phyloP scores from a whole-genome alignment of 148 eudicot genomes.

The Cornus controversa region DNA sequence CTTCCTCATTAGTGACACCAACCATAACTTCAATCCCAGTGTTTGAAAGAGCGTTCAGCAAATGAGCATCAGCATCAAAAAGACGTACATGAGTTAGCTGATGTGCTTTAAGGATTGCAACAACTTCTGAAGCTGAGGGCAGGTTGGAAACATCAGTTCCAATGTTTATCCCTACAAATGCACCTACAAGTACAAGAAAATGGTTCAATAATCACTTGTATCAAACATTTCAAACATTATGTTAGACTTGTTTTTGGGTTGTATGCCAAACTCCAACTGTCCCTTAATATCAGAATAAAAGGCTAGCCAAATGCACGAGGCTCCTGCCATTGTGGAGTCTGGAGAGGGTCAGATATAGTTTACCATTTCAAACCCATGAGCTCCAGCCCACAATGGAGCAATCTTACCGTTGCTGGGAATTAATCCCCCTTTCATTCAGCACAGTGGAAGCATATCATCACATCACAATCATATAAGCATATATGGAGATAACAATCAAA shows the following conservation, averaged over 20 bases:
- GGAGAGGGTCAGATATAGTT: no score
- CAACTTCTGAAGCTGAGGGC: conserved; percentile 63
- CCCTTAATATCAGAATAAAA: not conserved
- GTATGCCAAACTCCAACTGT: not conserved
- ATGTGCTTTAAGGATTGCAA: conserved; percentile 53
- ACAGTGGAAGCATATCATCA: no score
- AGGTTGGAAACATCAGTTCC: conserved; percentile 65
- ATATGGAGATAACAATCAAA: no score
- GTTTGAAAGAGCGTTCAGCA: conserved; percentile 71
- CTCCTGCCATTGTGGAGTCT: no score
- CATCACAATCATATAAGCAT: no score
- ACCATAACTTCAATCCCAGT: conserved; percentile 85
- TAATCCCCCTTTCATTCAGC: no score
- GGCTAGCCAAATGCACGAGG: not conserved
- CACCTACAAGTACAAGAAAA: conserved; percentile 38
- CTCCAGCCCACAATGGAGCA: no score
- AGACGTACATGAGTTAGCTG: conserved; percentile 83
- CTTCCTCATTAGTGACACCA: conserved; percentile 68
- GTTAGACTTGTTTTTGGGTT: not conserved
- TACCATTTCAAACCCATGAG: no score
- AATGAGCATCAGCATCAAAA: conserved; percentile 66
- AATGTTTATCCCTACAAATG: conserved; percentile 66
- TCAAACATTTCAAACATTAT: not conserved
- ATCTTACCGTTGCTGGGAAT: no score
- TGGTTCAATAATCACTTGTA: not conserved